A percentile compares a stretch with the other conserved stretches of the same genome.
Conservation (phyloP, 2,329 filamentous ascomycete genomes). For the Talaromyces albobiverticillius region DNA sequence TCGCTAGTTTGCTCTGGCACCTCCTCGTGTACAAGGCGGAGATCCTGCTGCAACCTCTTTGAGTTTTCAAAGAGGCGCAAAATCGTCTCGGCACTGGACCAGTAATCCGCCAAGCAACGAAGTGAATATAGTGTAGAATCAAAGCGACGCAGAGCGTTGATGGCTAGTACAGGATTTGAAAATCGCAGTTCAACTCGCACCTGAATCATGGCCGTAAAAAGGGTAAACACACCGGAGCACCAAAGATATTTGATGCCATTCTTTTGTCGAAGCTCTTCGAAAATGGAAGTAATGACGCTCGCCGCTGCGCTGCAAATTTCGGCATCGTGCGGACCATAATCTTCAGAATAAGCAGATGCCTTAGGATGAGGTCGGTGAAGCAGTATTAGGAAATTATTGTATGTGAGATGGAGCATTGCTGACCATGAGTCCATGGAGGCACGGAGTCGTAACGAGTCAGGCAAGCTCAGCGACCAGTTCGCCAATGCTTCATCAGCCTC, state of each 20-base stretch:
- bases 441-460: conserved; percentile 39
- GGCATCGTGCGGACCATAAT: conserved; percentile 45
- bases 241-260: conserved; percentile 43
- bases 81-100: conserved; percentile 43
- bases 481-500: conserved; percentile 42
- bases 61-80: conserved; percentile 44
- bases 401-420: conserved; percentile 43
- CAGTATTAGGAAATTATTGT: conserved; percentile 46
- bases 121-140: conserved; percentile 42
- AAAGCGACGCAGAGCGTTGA: conserved; percentile 44
- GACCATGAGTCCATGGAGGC: conserved; percentile 43
- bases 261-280: conserved; percentile 42
- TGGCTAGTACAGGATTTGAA: conserved; percentile 45
- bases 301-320: conserved; percentile 46
- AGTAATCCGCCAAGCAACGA: conserved; percentile 41
- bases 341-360: conserved; percentile 42
- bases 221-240: conserved; percentile 43
- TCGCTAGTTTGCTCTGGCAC: conserved; percentile 3
- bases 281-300: conserved; percentile 44
- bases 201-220: conserved; percentile 48
- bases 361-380: conserved; percentile 44
- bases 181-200: conserved; percentile 46
- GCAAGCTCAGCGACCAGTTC: conserved; percentile 41
- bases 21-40: conserved; percentile 34
- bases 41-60: conserved; percentile 40